These are phyloP conservation scores for Saccharomycopsis sp. DNA, from an alignment of 805 yeast species.

Conservation along the genomic window DNA sequence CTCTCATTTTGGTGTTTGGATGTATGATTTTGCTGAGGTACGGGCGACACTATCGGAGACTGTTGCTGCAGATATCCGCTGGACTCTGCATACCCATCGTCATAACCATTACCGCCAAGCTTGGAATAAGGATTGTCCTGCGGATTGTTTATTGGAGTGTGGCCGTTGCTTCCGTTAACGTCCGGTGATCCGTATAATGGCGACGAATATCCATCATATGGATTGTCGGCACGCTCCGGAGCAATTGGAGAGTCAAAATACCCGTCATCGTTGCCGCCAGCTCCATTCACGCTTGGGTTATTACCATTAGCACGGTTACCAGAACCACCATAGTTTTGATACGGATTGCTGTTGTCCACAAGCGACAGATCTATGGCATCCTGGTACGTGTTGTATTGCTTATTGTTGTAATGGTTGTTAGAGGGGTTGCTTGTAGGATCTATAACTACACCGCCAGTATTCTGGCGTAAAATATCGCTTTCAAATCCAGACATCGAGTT, in stretches of 20 bases:
- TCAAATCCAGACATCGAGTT: constrained; percentile 14
- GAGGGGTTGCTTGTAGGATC: constrained; percentile 1
- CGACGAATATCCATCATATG: neutral
- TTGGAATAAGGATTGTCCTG: neutral
- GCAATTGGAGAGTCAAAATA: constrained; percentile 5
- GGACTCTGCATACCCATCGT: neutral
- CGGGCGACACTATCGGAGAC: neutral
- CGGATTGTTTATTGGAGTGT: neutral
- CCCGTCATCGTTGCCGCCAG: constrained; percentile 2
- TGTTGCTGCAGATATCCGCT: neutral
- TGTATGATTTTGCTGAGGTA: constrained; percentile 6
- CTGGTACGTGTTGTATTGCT: constrained; percentile 10
- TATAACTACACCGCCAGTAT: constrained; percentile 11
- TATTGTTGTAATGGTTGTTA: constrained; percentile 6
- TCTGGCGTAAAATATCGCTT: constrained; percentile 12
- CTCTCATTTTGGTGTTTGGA: neutral
- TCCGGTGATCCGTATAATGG: neutral
- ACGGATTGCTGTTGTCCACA: neutral
- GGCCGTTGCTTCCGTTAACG: neutral
- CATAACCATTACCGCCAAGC: neutral
- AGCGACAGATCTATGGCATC: constrained; percentile 8
- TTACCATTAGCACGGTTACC: constrained; percentile 12
- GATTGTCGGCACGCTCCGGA: constrained; percentile 4
- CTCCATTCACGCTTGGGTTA: constrained; percentile 5
- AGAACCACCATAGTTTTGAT: constrained; percentile 7